A percentile compares a stretch with the other conserved stretches of the same genome.
These are phyloP conservation scores for Fusarium buxicola DNA, from an alignment of 2,329 filamentous ascomycete genomes.

Conservation along the genomic window DNA sequence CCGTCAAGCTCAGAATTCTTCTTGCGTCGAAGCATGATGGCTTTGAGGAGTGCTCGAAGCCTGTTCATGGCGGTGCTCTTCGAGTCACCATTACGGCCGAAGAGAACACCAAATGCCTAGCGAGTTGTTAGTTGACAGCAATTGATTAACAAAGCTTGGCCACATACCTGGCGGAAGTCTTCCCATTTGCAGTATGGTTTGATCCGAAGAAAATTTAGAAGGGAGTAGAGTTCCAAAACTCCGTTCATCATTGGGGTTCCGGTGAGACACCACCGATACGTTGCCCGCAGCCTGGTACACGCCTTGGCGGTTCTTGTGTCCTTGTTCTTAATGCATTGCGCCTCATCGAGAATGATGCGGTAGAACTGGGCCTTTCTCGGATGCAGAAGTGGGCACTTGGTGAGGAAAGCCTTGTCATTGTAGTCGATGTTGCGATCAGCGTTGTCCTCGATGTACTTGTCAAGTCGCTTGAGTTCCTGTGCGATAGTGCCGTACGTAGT, in stretches of 20 bases:
- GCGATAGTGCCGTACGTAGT: constrained; percentile 86
- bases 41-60: constrained; percentile 80
- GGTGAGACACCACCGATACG: constrained; percentile 82
- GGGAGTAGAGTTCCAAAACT: constrained; percentile 79
- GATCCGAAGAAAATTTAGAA: constrained; percentile 82
- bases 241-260: constrained; percentile 93
- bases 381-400: constrained; percentile 69
- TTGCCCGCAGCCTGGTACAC: constrained; percentile 72
- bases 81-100: constrained; percentile 59
- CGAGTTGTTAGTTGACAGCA: constrained; percentile 3
- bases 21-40: constrained; percentile 83
- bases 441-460: constrained; percentile 62
- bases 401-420: constrained; percentile 51
- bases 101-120: constrained; percentile 57
- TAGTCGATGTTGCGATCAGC: constrained; percentile 53
- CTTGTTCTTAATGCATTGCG: constrained; percentile 84
- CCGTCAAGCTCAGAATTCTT: constrained; percentile 85
- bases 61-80: constrained; percentile 74
- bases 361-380: constrained; percentile 73
- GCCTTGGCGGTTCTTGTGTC: constrained; percentile 78
- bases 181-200: constrained; percentile 76
- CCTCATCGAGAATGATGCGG: constrained; percentile 87
- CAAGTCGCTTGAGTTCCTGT: constrained; percentile 71
- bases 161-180: constrained; percentile 67
- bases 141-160: neutral